A percentile compares a stretch with the other conserved stretches of the same genome.
Evolutionary conservation across 2,329 filamentous ascomycete genomes (phyloP).

Genomic region (Rutstroemia sp.): DNA sequence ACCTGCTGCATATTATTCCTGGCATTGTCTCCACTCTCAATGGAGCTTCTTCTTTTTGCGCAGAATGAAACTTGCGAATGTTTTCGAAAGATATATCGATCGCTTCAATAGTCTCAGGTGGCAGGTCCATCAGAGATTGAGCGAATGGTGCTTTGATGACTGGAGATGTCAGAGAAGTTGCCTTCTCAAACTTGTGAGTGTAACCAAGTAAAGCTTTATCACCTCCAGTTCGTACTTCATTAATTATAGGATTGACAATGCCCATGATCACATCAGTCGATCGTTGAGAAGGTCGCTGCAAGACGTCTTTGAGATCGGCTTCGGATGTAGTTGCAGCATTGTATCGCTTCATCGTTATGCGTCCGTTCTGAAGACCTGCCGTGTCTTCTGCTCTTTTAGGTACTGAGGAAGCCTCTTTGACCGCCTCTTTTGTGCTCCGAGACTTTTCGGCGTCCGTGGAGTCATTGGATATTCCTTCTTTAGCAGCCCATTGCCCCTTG

Average conservation of each 20-base stretch:
- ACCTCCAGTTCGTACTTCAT: conserved; percentile 74
- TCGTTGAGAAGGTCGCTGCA: conserved; percentile 87
- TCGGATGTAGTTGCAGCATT: conserved; percentile 58
- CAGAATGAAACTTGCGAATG: conserved; percentile 87
- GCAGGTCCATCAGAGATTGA: conserved; percentile 73
- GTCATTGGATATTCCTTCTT: conserved; percentile 56
- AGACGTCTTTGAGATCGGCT: conserved; percentile 60
- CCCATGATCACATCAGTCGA: conserved; percentile 91
- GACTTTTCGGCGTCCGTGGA: conserved; percentile 14
- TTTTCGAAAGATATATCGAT: conserved; percentile 93
- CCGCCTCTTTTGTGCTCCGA: conserved; percentile 31
- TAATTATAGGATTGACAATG: conserved; percentile 86
- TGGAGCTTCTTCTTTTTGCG: conserved; percentile 77
- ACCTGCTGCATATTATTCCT: conserved; percentile 88
- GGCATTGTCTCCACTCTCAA: conserved; percentile 95
- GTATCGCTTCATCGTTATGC: conserved; percentile 78
- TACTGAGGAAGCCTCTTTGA: conserved; percentile 40
- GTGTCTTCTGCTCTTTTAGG: conserved; percentile 45
- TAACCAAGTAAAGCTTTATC: conserved; percentile 86
- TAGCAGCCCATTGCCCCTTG: conserved; percentile 85
- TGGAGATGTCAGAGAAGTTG: conserved; percentile 80
- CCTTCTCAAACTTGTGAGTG: conserved; percentile 97
- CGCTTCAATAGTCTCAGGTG: conserved; percentile 78
- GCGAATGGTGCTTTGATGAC: conserved; percentile 89
- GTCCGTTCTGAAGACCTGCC: conserved; percentile 41